Conservation (phyloP, 2,329 filamentous ascomycete species). For the Alternaria viburni region DNA sequence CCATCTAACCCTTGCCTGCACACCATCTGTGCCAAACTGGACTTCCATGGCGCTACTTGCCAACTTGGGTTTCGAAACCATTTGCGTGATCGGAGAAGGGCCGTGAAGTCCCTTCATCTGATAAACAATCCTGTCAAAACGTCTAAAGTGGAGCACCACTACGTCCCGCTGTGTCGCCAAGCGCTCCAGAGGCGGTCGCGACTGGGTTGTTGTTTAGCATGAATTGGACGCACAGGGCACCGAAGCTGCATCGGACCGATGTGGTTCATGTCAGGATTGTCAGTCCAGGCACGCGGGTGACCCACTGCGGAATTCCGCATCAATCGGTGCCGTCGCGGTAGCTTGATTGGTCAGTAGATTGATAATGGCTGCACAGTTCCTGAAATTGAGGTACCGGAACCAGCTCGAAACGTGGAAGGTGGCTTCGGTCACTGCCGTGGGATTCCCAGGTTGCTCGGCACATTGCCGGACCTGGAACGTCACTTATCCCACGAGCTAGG, state of each 20-base stretch:
- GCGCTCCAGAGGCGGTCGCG: conserved; percentile 6
- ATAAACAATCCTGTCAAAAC: conserved; percentile 4
- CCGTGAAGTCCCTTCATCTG: conserved; percentile 3
- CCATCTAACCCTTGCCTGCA: conserved; percentile 2
- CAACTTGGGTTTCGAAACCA: conserved; percentile 9
- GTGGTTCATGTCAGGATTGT: conserved; percentile 10
- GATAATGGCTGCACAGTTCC: background rate
- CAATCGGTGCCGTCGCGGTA: background rate
- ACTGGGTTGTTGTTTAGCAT: conserved; percentile 7
- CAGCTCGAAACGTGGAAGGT: conserved; percentile 6
- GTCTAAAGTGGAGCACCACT: conserved; percentile 5
- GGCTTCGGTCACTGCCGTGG: background rate
- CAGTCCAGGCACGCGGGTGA: conserved; percentile 9
- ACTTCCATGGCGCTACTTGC: conserved; percentile 2
- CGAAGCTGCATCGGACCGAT: conserved; percentile 15
- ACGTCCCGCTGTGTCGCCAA: conserved; percentile 13
- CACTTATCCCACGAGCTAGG: background rate
- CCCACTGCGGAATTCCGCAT: background rate
- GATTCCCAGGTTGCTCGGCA: background rate
- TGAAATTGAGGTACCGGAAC: conserved; percentile 7
- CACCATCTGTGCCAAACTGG: conserved; percentile 3
- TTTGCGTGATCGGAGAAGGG: conserved; percentile 11
- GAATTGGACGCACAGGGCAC: conserved; percentile 11
- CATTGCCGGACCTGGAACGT: background rate
- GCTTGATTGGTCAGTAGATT: conserved; percentile 1